Evolutionary conservation across 176 grass and related monocot species (phyloP).

Genomic region (Triticum timopheevii): DNA sequence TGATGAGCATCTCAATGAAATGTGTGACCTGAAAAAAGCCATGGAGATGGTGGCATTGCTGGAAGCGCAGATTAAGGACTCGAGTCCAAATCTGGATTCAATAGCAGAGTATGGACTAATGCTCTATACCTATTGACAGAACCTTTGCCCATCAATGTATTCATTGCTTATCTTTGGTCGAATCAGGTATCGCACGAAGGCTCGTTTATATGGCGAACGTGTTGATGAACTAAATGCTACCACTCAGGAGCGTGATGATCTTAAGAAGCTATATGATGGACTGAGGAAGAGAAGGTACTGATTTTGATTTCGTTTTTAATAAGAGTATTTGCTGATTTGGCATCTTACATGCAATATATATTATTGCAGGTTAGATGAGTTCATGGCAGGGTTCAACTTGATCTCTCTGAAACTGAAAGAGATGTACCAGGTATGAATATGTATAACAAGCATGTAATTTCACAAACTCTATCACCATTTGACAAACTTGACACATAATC

Average conservation of each 20-base stretch:
- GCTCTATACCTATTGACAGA: neutral
- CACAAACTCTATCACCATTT: neutral
- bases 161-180: conserved; percentile 37
- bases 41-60: conserved; percentile 83
- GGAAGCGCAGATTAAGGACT: conserved; percentile 90
- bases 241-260: conserved; percentile 88
- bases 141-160: neutral
- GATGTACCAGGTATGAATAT: conserved; percentile 86
- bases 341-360: conserved; percentile 12
- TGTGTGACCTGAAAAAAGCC: conserved; percentile 75
- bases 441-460: conserved; percentile 4
- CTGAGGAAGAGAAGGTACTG: conserved; percentile 78
- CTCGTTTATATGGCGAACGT: conserved; percentile 63
- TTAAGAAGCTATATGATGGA: conserved; percentile 81
- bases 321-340: neutral
- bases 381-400: conserved; percentile 93
- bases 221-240: conserved; percentile 81
- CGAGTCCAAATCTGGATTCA: conserved; percentile 96
- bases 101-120: conserved; percentile 78
- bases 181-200: conserved; percentile 71
- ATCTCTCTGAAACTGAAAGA: conserved; percentile 98
- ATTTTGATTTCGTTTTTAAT: neutral
- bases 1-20: conserved; percentile 59
- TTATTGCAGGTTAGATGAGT: conserved; percentile 89
- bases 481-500: neutral